phyloP scores from a whole-genome alignment of 495 filamentous ascomycete species.

The Tuber indicum region DNA sequence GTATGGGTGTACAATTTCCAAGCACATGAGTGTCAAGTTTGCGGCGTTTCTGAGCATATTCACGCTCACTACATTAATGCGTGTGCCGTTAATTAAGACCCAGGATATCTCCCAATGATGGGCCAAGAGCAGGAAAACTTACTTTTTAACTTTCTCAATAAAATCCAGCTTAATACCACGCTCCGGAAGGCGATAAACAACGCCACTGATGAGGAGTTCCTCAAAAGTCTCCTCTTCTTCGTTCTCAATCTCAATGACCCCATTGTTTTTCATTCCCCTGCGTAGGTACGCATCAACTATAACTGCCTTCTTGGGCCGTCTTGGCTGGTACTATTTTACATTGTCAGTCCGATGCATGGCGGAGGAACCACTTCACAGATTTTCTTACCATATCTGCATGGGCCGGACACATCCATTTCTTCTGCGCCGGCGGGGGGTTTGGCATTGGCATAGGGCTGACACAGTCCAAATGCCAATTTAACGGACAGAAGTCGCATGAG shows the following conservation, averaged over 20 bases:
- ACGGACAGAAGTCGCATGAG: conserved; percentile 71
- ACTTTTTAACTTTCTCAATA: conserved; percentile 40
- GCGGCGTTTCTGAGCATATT: conserved; percentile 14
- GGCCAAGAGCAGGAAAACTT: conserved; percentile 12
- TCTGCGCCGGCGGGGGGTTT: conserved; percentile 58
- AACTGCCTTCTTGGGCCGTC: conserved; percentile 52
- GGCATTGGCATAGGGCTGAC: conserved; percentile 70
- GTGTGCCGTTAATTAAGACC: neutral
- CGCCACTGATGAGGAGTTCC: conserved; percentile 51
- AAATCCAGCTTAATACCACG: conserved; percentile 76
- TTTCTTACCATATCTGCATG: conserved; percentile 59
- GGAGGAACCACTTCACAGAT: conserved; percentile 44
- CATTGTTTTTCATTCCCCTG: conserved; percentile 65
- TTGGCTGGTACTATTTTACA: conserved; percentile 43
- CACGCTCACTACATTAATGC: conserved; percentile 14
- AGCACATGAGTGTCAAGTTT: conserved; percentile 15
- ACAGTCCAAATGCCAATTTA: conserved; percentile 87
- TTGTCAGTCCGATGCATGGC: conserved; percentile 44
- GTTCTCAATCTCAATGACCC: conserved; percentile 68
- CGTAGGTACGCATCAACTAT: conserved; percentile 46
- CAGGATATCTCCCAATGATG: neutral
- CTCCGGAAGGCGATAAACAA: conserved; percentile 62
- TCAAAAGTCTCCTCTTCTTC: conserved; percentile 54
- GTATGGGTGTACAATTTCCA: conserved; percentile 18
- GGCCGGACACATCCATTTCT: conserved; percentile 81